These are phyloP conservation scores for Capillidium heterosporum DNA, from an alignment of 371 early-diverging fungal species.

Conservation along the genomic window DNA sequence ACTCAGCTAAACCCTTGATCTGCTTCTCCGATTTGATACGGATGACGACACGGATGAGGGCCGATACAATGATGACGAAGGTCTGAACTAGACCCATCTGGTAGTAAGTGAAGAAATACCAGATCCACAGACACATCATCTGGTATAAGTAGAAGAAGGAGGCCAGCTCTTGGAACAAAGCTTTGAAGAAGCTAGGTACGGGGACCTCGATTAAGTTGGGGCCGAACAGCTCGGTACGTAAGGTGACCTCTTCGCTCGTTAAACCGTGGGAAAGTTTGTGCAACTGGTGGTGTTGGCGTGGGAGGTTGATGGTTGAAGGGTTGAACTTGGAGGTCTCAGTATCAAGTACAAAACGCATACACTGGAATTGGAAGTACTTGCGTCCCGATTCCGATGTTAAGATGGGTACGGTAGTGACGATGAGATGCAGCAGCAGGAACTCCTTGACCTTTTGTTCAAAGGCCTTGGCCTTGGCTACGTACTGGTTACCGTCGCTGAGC, in stretches of 20 bases:
- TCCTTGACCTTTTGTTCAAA: slow-evolving; percentile 13
- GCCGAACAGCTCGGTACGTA: slow-evolving; percentile 38
- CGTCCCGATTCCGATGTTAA: slow-evolving; percentile 20
- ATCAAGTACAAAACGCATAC: slow-evolving; percentile 46
- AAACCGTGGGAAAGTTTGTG: slow-evolving; percentile 27
- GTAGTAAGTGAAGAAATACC: slow-evolving; percentile 55
- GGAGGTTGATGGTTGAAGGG: slow-evolving; percentile 34
- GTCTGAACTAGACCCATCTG: slow-evolving; percentile 55
- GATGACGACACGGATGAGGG: slow-evolving; percentile 41
- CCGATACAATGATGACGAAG: slow-evolving; percentile 43
- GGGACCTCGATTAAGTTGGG: slow-evolving; percentile 46
- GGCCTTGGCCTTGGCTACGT: slow-evolving; percentile 13
- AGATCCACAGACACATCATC: slow-evolving; percentile 47
- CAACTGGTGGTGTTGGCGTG: slow-evolving; percentile 25
- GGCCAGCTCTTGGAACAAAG: slow-evolving; percentile 39
- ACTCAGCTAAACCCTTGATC: slow-evolving; percentile 43
- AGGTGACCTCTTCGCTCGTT: slow-evolving; percentile 25
- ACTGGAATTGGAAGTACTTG: slow-evolving; percentile 49
- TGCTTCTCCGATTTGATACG: slow-evolving; percentile 37
- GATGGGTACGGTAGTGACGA: slow-evolving; percentile 19
- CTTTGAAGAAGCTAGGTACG: slow-evolving; percentile 28
- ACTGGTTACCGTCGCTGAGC: slow-evolving; percentile 22
- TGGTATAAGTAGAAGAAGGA: slow-evolving; percentile 64
- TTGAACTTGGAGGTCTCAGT: slow-evolving; percentile 18
- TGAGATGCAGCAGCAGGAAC: slow-evolving; percentile 14